Base-by-base conservation (phyloP, 257 asterid species). In the Verbascum thapsus region DNA sequence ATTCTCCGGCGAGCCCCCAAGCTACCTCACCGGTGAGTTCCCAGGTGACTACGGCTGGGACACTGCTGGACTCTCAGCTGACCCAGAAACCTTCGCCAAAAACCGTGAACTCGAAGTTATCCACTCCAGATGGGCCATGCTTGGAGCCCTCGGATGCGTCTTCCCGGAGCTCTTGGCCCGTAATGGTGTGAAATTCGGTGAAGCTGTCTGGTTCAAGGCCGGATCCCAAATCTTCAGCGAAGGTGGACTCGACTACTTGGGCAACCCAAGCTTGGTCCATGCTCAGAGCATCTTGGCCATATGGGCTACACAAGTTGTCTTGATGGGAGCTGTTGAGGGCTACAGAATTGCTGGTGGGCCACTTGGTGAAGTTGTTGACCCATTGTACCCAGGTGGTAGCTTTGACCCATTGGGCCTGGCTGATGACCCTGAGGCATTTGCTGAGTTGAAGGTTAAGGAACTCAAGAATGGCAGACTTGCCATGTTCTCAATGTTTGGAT, bases 351-450 rank as follows among this genome's bases (percentile, higher is more conserved):
- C 78, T 35, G 77, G 78, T 12, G 83, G 83, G 0, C 83, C 80
- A 40, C 74, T 82, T 0, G 87, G 87, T 0, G 87, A 78, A 56
- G 50, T 81, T 7, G 38, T 59, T 19, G 80, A 80, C 68, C 85
- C 85, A 35, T 42, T 80, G 3, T 80, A 80, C 70, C 82, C 85
- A 0, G 85, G 85, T 6, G 85, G 85, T 2, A 80, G 85, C 74
- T 80, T 80, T 37, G 85, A 80, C 73, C 85, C 85, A 0, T 67
- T 80, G 48, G 86, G 87, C 3, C 84, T 81, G 5, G 87, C 87
- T 10, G 87, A 81, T 0, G 85, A 78, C 69, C 87, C 87, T 0
- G 85, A 81, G 16, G 82, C 85, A 5, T 81, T 81, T 41, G 85
- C 84, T 0, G 87, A 81, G 64, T 70, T 81, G 3, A 81, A 81